Percentiles rank a stretch among this genome's conserved stretches.
Evolutionary conservation across 805 yeast genomes (phyloP).

Genomic region (Saccharomyces mikatae): DNA sequence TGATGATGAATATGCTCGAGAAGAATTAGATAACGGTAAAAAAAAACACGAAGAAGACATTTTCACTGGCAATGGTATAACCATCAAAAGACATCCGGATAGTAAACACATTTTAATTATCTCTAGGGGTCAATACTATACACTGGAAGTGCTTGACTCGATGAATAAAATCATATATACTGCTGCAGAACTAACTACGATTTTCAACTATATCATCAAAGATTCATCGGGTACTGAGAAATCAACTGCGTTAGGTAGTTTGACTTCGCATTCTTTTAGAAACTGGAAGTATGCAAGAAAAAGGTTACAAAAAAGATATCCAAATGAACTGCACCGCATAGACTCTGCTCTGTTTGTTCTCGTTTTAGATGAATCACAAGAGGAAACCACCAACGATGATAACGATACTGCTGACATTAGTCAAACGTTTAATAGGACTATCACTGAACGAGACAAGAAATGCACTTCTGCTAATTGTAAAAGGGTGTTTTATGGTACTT

Average conservation of each 20-base stretch:
- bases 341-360: conserved; percentile 77
- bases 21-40: conserved; percentile 4
- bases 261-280: conserved; percentile 79
- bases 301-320: conserved; percentile 34
- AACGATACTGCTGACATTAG: conserved; percentile 20
- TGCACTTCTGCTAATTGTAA: conserved; percentile 34
- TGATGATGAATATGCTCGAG: conserved; percentile 1
- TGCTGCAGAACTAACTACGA: conserved; percentile 55
- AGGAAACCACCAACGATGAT: conserved; percentile 39
- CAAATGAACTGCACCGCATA: conserved; percentile 36
- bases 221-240: conserved; percentile 60
- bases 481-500: conserved; percentile 77
- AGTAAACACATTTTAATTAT: conserved; percentile 70
- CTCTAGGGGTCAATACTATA: conserved; percentile 77
- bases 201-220: conserved; percentile 56
- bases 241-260: conserved; percentile 62
- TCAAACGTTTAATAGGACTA: conserved; percentile 4
- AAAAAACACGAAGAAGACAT: conserved; percentile 8
- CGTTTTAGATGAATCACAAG: conserved; percentile 66
- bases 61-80: conserved; percentile 46
- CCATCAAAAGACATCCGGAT: conserved; percentile 56
- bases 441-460: neutral
- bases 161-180: conserved; percentile 56
- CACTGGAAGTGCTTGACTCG: conserved; percentile 73
- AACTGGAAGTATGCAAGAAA: conserved; percentile 73